A percentile compares a stretch with the other conserved stretches of the same genome.
Evolutionary conservation across 2,329 filamentous ascomycete species (phyloP).

Genomic region (Cladosporium sp.): DNA sequence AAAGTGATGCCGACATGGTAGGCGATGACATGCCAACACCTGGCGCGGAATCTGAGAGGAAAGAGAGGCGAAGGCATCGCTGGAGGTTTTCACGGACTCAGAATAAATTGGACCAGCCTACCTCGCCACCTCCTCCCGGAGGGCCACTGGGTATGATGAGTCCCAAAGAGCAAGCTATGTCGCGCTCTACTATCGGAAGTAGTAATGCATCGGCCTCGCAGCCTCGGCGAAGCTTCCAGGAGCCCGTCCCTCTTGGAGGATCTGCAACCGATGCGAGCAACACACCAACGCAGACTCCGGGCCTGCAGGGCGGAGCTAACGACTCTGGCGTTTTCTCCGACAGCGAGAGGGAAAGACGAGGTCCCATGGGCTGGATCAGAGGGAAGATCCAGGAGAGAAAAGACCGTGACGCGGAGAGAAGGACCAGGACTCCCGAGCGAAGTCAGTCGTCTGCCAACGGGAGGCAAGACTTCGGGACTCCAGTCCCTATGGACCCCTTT

Average conservation of each 20-base stretch:
- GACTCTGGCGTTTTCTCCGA: slow-evolving; percentile 31
- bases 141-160: slow-evolving; percentile 27
- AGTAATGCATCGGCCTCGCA: slow-evolving; percentile 19
- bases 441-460: slow-evolving; percentile 13
- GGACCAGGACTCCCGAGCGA: slow-evolving; percentile 34
- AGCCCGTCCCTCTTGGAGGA: slow-evolving; percentile 20
- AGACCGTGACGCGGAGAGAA: slow-evolving; percentile 50
- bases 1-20: slow-evolving; percentile 71
- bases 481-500: background rate
- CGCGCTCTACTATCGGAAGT: slow-evolving; percentile 30
- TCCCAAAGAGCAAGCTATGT: slow-evolving; percentile 27
- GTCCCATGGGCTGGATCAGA: slow-evolving; percentile 61
- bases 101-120: slow-evolving; percentile 26
- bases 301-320: slow-evolving; percentile 14
- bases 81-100: slow-evolving; percentile 60
- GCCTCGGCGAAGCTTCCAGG: slow-evolving; percentile 29
- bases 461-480: slow-evolving; percentile 9
- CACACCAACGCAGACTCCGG: slow-evolving; percentile 15
- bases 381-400: slow-evolving; percentile 60
- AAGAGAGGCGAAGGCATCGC: slow-evolving; percentile 67
- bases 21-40: slow-evolving; percentile 51
- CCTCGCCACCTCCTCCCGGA: slow-evolving; percentile 16
- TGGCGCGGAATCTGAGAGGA: slow-evolving; percentile 28
- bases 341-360: slow-evolving; percentile 50
- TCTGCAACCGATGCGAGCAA: slow-evolving; percentile 18